Conservation (phyloP, 495 filamentous ascomycete genomes). For the Cladorrhinum samala region DNA sequence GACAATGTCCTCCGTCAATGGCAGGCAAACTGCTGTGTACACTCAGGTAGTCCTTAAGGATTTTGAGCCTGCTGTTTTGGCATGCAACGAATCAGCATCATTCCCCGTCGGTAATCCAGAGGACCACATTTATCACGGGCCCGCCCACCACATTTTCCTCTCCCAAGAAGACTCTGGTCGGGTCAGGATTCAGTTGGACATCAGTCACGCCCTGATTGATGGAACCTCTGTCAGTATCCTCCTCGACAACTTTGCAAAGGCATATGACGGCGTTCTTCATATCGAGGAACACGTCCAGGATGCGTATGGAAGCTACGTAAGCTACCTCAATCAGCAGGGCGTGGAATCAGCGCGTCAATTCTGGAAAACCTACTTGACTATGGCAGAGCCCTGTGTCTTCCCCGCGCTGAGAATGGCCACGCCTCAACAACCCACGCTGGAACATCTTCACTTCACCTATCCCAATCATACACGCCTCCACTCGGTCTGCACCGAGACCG, state of each 20-base stretch:
- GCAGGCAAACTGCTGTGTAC: slow-evolving; percentile 40
- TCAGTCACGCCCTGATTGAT: slow-evolving; percentile 54
- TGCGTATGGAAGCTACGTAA: slow-evolving; percentile 4
- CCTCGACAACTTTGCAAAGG: background rate
- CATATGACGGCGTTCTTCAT: background rate
- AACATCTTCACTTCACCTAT: slow-evolving; percentile 1
- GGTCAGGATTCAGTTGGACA: slow-evolving; percentile 45
- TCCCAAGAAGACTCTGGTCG: slow-evolving; percentile 36
- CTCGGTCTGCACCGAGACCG: background rate
- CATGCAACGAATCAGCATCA: slow-evolving; percentile 31
- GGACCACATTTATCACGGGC: slow-evolving; percentile 28
- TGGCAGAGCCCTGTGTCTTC: slow-evolving; percentile 2
- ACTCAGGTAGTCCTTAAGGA: slow-evolving; percentile 49
- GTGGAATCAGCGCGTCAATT: background rate
- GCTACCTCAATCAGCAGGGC: background rate
- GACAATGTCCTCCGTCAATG: slow-evolving; percentile 28
- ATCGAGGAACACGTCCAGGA: background rate
- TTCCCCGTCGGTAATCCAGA: background rate
- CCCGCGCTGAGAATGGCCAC: background rate
- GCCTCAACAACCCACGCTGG: background rate
- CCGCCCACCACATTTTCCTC: slow-evolving; percentile 45
- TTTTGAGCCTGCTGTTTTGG: slow-evolving; percentile 27
- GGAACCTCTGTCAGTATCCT: slow-evolving; percentile 22
- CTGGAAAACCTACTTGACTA: slow-evolving; percentile 5
- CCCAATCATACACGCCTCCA: background rate